These are phyloP conservation scores for Phanerochaete carnosa DNA, from an alignment of 768 basidiomycete species.

Conservation along the genomic window DNA sequence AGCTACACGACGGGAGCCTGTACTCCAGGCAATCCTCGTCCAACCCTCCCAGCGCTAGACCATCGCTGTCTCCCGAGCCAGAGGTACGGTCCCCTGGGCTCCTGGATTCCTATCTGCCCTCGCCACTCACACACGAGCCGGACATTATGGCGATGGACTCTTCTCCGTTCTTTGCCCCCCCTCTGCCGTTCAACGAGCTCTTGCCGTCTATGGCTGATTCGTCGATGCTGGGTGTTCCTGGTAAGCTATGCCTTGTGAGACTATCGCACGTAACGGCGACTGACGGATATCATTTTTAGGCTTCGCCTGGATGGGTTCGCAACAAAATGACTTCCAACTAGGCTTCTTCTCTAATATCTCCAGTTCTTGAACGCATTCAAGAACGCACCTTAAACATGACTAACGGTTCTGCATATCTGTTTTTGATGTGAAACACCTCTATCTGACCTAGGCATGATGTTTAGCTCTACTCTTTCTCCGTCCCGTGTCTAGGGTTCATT, in stretches of 20 bases:
- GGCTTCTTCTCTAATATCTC: not conserved
- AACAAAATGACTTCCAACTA: not conserved
- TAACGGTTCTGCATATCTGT: not conserved
- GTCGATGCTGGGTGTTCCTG: constrained; percentile 44
- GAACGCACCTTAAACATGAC: not conserved
- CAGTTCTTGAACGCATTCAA: not conserved
- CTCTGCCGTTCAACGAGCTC: constrained; percentile 60
- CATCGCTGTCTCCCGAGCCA: not conserved
- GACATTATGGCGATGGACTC: not conserved
- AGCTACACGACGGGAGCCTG: constrained; percentile 3
- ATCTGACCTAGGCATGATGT: too few relatives aligned
- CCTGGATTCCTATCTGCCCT: not conserved
- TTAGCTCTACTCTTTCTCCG: too few relatives aligned
- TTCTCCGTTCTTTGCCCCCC: constrained; percentile 44
- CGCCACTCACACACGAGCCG: constrained; percentile 1
- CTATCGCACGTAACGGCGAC: not conserved
- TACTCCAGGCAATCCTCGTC: not conserved
- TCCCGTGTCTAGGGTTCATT: too few relatives aligned
- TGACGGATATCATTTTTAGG: not conserved
- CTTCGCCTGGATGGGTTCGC: constrained; percentile 21
- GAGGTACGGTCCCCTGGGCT: not conserved
- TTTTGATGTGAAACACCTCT: too few relatives aligned
- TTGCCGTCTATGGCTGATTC: constrained; percentile 58
- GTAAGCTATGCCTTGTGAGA: constrained; percentile 27
- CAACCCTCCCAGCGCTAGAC: not conserved